Base-by-base conservation (phyloP, 805 yeast species). In the Kodamaea kaohsiungensis region DNA sequence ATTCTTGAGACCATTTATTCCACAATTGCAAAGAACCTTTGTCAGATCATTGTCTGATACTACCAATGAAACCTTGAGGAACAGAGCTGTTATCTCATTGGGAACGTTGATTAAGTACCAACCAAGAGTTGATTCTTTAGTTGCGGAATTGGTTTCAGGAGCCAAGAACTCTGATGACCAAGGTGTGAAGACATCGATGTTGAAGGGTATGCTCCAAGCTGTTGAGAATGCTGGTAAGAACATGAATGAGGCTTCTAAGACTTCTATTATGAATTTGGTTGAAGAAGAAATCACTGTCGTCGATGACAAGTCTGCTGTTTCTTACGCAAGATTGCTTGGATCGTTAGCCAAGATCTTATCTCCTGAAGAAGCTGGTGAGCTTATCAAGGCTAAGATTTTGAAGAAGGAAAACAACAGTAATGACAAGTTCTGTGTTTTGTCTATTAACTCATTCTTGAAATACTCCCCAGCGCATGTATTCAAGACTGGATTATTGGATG, bases 21-120 rank as follows among this genome's bases (percentile, higher is more conserved):
- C 99, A 7, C 99, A 95, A 75, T 80, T 95, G 61, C 99, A 95
- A 74, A 83, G 99, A 68, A 95, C 99, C 1, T 95, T 95, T 74
- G 96, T 93, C 43, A 88, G 96, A 67, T 89, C 97, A 1, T 77
- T 95, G 60, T 81, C 90, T 50, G 99, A 95, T 72, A 77, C 88
- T 1, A 64, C 82, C 1, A 88, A 86, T 62, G 96, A 88, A 49
- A 71, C 81, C 7, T 76, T 95, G 64, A 81, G 98, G 60, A 70
- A 84, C 6, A 83, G 96, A 58, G 97, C 99, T 12, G 98, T 96
- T 27, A 81, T 79, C 58, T 98, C 97, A 0, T 76, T 95, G 61
- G 97, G 97, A 51, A 84, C 92, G 8, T 80, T 95, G 66, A 89
- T 93, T 64, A 87, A 86, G 64, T 86, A 87, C 66, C 98, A 92